Evolutionary conservation across 345 rosid genomes (phyloP).

Genomic region (Noccaea caerulescens): DNA sequence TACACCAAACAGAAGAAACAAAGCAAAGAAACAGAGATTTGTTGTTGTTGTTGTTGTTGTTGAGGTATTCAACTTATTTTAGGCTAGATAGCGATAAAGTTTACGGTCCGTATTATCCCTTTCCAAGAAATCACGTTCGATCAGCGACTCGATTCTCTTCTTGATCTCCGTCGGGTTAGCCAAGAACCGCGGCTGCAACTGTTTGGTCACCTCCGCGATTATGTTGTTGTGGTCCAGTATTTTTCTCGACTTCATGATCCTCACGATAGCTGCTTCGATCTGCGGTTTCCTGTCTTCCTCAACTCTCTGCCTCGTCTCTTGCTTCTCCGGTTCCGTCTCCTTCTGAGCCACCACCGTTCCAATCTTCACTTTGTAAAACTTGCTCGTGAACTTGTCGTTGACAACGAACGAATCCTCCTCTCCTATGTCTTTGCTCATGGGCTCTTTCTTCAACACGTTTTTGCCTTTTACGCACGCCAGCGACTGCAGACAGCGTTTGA

Average conservation of each 20-base stretch:
- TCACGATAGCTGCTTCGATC: conserved; percentile 96
- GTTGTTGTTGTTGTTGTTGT: neutral
- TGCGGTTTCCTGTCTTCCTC: conserved; percentile 99
- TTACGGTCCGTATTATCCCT: conserved; percentile 86
- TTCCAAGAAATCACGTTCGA: conserved; percentile 97
- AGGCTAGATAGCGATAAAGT: conserved; percentile 92
- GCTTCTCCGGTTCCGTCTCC: conserved; percentile 98
- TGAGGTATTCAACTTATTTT: conserved; percentile 35
- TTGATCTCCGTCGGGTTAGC: conserved; percentile 96
- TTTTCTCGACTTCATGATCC: conserved; percentile 98
- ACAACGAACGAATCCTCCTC: conserved; percentile 84
- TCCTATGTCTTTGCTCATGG: conserved; percentile 94
- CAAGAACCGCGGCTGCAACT: conserved; percentile 91
- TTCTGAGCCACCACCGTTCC: conserved; percentile 99
- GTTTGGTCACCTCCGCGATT: conserved; percentile 92
- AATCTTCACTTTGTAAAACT: conserved; percentile 95
- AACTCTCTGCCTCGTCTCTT: conserved; percentile 96
- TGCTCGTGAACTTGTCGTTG: conserved; percentile 90
- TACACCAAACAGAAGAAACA: conserved; percentile 38
- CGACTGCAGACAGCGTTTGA: conserved; percentile 92
- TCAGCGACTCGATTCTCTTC: conserved; percentile 96
- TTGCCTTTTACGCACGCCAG: conserved; percentile 92
- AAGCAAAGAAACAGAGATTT: conserved; percentile 8
- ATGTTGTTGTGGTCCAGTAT: conserved; percentile 94
- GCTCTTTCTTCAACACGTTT: conserved; percentile 93